Evolutionary conservation across 257 asterid species (phyloP).

Genomic region (Primulina huaijiensis): DNA sequence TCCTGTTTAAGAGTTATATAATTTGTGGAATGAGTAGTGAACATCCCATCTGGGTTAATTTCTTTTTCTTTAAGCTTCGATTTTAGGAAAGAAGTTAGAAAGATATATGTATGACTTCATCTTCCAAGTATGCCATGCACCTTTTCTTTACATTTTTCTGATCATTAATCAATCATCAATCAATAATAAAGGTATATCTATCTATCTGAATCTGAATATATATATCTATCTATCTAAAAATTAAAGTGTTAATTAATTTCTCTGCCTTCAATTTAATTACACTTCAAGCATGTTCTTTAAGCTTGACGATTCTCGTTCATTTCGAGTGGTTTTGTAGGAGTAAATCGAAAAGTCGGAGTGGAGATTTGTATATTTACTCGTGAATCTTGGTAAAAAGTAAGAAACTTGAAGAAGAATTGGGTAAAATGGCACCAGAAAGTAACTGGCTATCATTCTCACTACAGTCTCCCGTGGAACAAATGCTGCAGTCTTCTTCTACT

Average conservation of each 20-base stretch:
- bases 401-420: background rate
- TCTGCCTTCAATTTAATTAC: background rate
- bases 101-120: background rate
- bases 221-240: too few relatives aligned
- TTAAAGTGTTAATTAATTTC: background rate
- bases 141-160: background rate
- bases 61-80: background rate
- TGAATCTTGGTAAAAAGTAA: background rate
- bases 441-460: conserved; percentile 87
- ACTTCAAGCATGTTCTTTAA: background rate
- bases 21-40: background rate
- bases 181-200: background rate
- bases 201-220: too few relatives aligned
- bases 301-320: background rate
- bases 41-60: background rate
- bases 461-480: conserved; percentile 58
- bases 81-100: background rate
- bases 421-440: conserved; percentile 65
- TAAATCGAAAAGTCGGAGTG: background rate
- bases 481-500: conserved; percentile 49
- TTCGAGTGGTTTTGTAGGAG: background rate
- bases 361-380: background rate
- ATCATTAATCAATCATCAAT: too few relatives aligned
- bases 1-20: background rate
- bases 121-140: background rate